Evolutionary conservation across 768 basidiomycete genomes (phyloP), one percentile per base, ranked within the genome.

Genomic region (Phanerodontia chrysosporium): DNA sequence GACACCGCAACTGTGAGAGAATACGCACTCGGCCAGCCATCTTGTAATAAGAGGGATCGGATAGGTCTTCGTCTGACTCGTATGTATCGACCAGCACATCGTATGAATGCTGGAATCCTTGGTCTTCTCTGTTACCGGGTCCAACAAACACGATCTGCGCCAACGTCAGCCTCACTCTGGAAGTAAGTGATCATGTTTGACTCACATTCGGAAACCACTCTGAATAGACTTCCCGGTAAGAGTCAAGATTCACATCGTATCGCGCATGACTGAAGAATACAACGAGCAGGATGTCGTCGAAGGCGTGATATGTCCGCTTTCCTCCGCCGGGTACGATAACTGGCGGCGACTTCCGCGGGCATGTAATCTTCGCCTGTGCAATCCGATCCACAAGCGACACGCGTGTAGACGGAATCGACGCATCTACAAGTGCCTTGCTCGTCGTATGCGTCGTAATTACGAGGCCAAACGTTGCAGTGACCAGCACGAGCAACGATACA

Each of bases 191-290:
- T 49, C 4, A 12, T 24, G 21, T 2, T 2, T 2, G 29, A 64
- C 77, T 62, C 63, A 78, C 81, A 60, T 81, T 81, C 6, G 80
- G 80, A 61, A 81, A 82, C 69, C 74, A 80, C 54, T 74, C 72
- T 9, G 73, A 67, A 53, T 82, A 82, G 3, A 79, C 76, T 64
- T 78, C 75, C 58, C 66, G 72, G 58, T 81, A 77, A 58, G 67
- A 76, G 58, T 81, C 80, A 25, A 81, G 60, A 58, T 81, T 80
- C 30, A 67, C 68, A 62, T 79, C 70, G 54, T 81, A 82, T 46
- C 80, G 67, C 24, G 76, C 65, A 57, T 81, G 80, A 49, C 79
- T 81, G 58, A 81, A 81, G 68, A 81, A 82, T 9, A 80, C 78
- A 49, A 81, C 64, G 32, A 82, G 65, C 12, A 81, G 66, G 14